Evolutionary conservation across 1,284 basidiomycete genomes (phyloP), one percentile per base, ranked within the genome.

Genomic region (Paramarasmius palmivorus): DNA sequence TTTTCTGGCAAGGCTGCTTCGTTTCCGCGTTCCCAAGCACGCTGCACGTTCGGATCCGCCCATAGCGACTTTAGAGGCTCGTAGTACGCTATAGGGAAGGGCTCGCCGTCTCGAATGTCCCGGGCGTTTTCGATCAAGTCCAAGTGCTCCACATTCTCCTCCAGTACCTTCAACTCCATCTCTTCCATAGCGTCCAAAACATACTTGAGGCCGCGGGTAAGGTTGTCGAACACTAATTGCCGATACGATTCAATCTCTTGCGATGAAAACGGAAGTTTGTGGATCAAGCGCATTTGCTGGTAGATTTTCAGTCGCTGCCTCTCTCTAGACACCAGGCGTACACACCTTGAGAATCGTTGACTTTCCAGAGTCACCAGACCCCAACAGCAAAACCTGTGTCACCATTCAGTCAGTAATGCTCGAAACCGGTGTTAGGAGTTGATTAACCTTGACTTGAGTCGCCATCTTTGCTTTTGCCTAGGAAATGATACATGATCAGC

Each of bases 341-440:
- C 73, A 38, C 53, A 88, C 89, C 77, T 94, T 94, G 67, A 95
- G 81, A 61, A 95, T 80, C 4, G 95, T 97, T 10, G 91, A 93
- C 72, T 98, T 98, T 41, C 95, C 95, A 29, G 89, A 92, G 66
- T 96, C 95, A 35, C 95, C 95, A 40, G 95, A 95, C 35, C 95
- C 95, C 26, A 97, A 79, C 22, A 98, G 78, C 50, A 97, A 77
- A n/a, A 91, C 88, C 88, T 90, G 59, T 26, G 3, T 19, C n/a
- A n/a, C n/a, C n/a, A n/a, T n/a, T n/a, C n/a, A n/a, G n/a, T n/a
- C n/a, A n/a, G n/a, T n/a, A n/a, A n/a, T n/a, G n/a, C n/a, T n/a
- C n/a, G n/a, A n/a, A n/a, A n/a, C n/a, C 19, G 9, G n/a, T 12
- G 9, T 4, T 45, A 4, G 19, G 36, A n/a, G 40, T 52, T n/a